Evolutionary conservation across 2,329 filamentous ascomycete genomes (phyloP), one percentile per base, ranked within the genome.

Genomic region (Ascochyta fabae): DNA sequence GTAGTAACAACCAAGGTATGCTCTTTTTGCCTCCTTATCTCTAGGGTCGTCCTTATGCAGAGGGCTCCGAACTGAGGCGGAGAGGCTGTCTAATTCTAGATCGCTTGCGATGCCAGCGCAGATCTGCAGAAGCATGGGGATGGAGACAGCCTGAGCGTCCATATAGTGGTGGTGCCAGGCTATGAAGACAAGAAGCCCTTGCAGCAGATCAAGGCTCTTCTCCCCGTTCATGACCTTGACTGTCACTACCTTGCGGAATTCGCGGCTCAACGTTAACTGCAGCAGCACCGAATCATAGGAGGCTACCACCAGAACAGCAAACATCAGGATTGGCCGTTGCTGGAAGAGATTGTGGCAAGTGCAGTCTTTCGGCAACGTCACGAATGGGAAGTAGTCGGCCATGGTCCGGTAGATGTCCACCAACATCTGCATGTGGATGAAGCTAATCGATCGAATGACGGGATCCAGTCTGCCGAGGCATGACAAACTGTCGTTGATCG

Each of bases 101-200:
- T 73, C 72, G 31, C 62, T 59, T 29, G 70, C 70, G 19, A 75
- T 69, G 41, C 70, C 70, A 22, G 71, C 54, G 43, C 69, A 73
- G 6, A 75, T 58, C 40, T 74, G 72, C 6, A 74, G 59, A 29
- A 75, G 67, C 61, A 73, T 68, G 13, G 69, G 66, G 31, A 74
- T 66, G 1, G 72, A 73, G 27, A 73, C 63, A 7, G 70, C 69
- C 29, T 74, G 66, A 24, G 66, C 48, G 42, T 75, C 70, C 70
- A 73, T 74, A 38, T 74, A 75, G 44, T 71, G 71, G 29, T 75
- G 72, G 34, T 75, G 72, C 72, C 72, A 75, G 4, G 72, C 72
- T 46, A 74, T 70, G 44, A 74, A 75, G 12, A 74, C 64, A 13
- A 75, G 53, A 24, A 75, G 52, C 3, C 63, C 69, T 36, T 74